Percentiles rank a stretch among this genome's conserved stretches.
phyloP scores from a whole-genome alignment of 345 rosid genomes.

The Aquilaria malaccensis region DNA sequence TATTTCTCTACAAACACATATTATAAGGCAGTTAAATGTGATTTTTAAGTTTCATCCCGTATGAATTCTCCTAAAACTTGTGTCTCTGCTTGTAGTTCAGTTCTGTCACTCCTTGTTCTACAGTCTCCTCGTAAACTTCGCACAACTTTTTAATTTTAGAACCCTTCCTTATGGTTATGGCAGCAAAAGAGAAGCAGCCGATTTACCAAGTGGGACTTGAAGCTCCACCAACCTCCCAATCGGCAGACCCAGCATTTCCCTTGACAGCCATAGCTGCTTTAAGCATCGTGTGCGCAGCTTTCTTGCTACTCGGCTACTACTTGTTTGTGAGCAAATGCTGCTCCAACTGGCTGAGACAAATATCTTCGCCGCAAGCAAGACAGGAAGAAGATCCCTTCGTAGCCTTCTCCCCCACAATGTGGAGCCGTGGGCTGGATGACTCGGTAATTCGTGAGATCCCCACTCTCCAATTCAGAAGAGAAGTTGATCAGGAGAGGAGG shows the following conservation, averaged over 20 bases:
- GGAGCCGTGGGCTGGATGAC: slow-evolving; percentile 52
- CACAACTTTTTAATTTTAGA: no score
- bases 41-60: no score
- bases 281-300: slow-evolving; percentile 29
- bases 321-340: slow-evolving; percentile 39
- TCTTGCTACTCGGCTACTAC: slow-evolving; percentile 39
- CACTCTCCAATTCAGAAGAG: slow-evolving; percentile 32
- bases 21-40: no score
- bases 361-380: slow-evolving; percentile 18
- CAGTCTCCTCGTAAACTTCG: no score
- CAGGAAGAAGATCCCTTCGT: slow-evolving; percentile 37
- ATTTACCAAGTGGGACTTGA: no score
- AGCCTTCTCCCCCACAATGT: slow-evolving; percentile 46
- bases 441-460: slow-evolving; percentile 47
- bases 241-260: slow-evolving; percentile 33
- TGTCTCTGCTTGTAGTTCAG: no score
- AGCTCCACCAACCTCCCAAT: no score
- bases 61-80: no score
- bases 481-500: slow-evolving; percentile 4
- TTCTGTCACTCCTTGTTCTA: no score
- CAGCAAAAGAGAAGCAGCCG: no score
- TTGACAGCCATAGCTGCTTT: slow-evolving; percentile 31
- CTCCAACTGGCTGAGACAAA: slow-evolving; percentile 28
- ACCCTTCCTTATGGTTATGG: no score
- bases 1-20: no score